Base-by-base conservation (phyloP, 2,329 filamentous ascomycete species). In the Pyrenophora teres region DNA sequence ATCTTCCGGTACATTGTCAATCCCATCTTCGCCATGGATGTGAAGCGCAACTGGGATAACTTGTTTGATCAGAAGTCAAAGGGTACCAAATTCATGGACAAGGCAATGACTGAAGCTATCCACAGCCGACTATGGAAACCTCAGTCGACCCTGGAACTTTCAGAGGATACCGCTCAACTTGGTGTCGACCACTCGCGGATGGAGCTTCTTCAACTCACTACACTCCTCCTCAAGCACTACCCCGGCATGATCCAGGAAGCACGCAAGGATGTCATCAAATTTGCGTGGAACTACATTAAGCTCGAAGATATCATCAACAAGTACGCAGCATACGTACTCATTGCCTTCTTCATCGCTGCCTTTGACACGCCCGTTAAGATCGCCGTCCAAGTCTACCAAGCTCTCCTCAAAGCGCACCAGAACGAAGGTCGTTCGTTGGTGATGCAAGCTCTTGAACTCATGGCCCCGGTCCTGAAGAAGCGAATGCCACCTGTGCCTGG, bases 271-370 rank as follows among this genome's bases (percentile, higher is more conserved):
- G 93, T 99, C 56, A 99, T 99, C 69, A 97, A 97, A 75, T 99
- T 97, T 74, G 92, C 92, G 3, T 99, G 94, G 94, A 96, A 92
- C 15, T 97, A 96, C 70, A 99, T 99, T 65, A 69, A 70, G 57
- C 83, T 99, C n/a, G 95, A 99, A 68, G 94, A 99, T 73, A 90
- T 96, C 50, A 96, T 99, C 78, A 99, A 97, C 79, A 99, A 99
- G 74, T 94, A 97, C 72, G 94, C 93, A 0, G 92, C 94, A 2
- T 99, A 99, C 66, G 93, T 97, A 4, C 86, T 99, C 5, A 95
- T 99, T 55, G 92, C 90, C 2, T 99, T 97, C 74, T 99, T 99
- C 77, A 97, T 99, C 64, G 90, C 91, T 0, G 89, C 95, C 59
- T 99, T 96, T 69, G 95, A 99, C 64, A 97, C 94, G 0, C 95